These are phyloP conservation scores for Rheum nobile DNA, from an alignment of 148 eudicot species.

Conservation along the genomic window DNA sequence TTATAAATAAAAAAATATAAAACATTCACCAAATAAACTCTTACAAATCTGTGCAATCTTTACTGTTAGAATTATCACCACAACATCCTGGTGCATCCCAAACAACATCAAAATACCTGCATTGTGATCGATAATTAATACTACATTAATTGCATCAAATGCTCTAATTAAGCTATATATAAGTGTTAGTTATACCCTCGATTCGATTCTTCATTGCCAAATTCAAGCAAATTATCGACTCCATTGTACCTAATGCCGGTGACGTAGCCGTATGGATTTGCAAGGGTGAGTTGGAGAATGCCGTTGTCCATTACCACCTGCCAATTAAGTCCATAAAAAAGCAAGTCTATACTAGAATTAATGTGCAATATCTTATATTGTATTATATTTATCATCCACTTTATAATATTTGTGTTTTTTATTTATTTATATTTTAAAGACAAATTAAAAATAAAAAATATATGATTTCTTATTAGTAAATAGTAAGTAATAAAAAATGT, in stretches of 20 bases:
- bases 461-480: no score
- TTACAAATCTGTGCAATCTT: not conserved
- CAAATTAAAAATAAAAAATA: no score
- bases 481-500: no score
- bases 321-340: not conserved
- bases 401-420: no score
- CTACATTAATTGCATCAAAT: not conserved
- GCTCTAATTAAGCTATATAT: not conserved
- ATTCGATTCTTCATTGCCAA: conserved; percentile 15
- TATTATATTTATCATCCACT: no score
- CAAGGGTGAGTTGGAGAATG: conserved; percentile 26
- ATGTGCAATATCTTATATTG: no score
- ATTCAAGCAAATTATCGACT: conserved; percentile 33
- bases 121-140: not conserved
- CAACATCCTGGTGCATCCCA: conserved; percentile 3
- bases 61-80: not conserved
- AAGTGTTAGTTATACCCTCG: conserved; percentile 26
- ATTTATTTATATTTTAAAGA: no score
- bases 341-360: not conserved
- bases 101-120: conserved; percentile 13
- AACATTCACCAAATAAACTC: no score
- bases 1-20: no score
- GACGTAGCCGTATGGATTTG: conserved; percentile 32
- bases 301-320: conserved; percentile 49
- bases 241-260: conserved; percentile 25